Base-by-base conservation (phyloP, 1,284 basidiomycete genomes). In the Boletus calvinii region DNA sequence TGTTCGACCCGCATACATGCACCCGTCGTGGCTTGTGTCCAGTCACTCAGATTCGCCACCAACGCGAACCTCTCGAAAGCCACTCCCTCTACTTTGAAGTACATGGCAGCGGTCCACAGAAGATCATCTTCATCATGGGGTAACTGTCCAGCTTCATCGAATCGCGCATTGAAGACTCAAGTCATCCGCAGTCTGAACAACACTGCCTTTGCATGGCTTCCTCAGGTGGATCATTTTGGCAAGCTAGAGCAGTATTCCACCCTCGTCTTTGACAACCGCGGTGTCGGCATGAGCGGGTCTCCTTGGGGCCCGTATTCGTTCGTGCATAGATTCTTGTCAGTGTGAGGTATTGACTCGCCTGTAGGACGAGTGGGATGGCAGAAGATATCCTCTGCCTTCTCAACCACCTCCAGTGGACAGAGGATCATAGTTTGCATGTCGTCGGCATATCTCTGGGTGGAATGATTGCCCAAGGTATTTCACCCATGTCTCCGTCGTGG, bases 231-330 rank as follows among this genome's bases (percentile, higher is more conserved):
- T 9, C 70, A 85, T 59, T 87, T 89, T 57, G 75, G 72, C 12
- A 66, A 72, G 20, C 62, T 69, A 12, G 71, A 75, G 9, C 69
- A 77, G 40, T 80, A 86, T 55, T 83, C 84, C 0, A 74, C 83
- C 7, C 74, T 95, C 2, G 90, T 92, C 1, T 90, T 94, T 60
- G 93, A 96, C 67, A 94, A 96, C 64, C 79, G 92, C 34, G 93
- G 93, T 1, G 91, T 91, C 2, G 90, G 93, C 6, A 82, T 91
- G 64, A 88, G 85, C 43, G 82, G 79, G 18, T 75, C 81, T 18
- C 90, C 92, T 0, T 68, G 71, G 42, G 89, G 88, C 4, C 87
- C 87, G 1, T 91, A 91, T 68, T 73, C 76, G 79, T 81, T 58
- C 32, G 66, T 59, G 9, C 26, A 20, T 8, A 0, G 2, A 62